A percentile compares a stretch with the other conserved stretches of the same genome.
Evolutionary conservation across 805 yeast species (phyloP).

Genomic region (Lipomyces chichibuensis): DNA sequence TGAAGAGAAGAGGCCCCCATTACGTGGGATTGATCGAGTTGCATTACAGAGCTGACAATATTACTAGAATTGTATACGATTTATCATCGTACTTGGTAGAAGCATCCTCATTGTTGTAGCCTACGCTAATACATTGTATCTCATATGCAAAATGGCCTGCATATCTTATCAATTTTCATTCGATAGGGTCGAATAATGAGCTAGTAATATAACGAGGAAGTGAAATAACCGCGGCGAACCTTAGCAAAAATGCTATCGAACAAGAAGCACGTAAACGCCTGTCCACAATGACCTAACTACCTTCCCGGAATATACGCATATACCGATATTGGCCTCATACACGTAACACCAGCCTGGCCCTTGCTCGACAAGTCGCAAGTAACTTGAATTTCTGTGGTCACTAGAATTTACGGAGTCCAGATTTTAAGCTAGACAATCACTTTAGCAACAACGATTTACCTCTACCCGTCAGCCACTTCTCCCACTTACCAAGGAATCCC

Average conservation of each 20-base stretch:
- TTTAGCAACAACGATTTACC: not conserved
- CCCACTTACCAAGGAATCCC: conserved; percentile 63
- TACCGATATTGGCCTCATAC: not conserved
- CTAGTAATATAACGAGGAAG: not conserved
- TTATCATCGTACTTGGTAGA: not conserved
- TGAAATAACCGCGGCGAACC: not conserved
- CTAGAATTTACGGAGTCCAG: conserved; percentile 11
- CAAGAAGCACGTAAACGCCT: not conserved
- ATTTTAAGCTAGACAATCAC: conserved; percentile 12
- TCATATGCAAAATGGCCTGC: not conserved
- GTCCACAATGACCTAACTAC: not conserved
- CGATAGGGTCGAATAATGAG: too few species aligned
- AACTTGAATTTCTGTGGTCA: not conserved
- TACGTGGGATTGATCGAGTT: not conserved
- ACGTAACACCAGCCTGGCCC: not conserved
- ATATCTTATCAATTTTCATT: too few species aligned
- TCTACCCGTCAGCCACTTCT: not conserved
- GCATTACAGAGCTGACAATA: not conserved
- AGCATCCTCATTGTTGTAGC: not conserved
- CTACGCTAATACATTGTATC: not conserved
- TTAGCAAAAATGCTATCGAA: not conserved
- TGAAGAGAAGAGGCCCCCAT: not conserved
- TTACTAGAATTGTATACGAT: not conserved
- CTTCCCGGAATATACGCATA: not conserved
- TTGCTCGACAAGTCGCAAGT: not conserved